Evolutionary conservation across 768 basidiomycete species (phyloP).

Genomic region (Leccinellum luteum): DNA sequence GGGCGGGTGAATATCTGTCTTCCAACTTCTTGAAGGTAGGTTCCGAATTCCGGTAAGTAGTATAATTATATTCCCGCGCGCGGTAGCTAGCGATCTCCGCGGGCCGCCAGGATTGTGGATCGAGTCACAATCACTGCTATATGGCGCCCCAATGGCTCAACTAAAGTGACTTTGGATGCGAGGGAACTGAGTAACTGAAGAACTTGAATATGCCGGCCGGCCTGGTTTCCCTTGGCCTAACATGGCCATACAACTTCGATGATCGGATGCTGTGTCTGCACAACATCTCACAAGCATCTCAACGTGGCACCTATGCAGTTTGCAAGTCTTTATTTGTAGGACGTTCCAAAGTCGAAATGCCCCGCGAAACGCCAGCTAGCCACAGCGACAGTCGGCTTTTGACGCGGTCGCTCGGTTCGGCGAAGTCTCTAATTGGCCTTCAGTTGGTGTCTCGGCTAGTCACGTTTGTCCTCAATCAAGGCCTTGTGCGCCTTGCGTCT

Average conservation of each 20-base stretch:
- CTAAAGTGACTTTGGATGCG: neutral
- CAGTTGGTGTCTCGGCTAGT: conserved; percentile 82
- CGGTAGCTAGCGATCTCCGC: neutral
- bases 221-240: neutral
- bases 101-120: neutral
- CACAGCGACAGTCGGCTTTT: conserved; percentile 18
- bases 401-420: conserved; percentile 38
- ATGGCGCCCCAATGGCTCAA: neutral
- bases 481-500: conserved; percentile 76
- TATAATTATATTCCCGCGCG: neutral
- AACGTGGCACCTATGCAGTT: conserved; percentile 2
- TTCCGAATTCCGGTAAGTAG: neutral
- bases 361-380: neutral
- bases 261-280: neutral
- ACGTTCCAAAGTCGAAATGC: conserved; percentile 9
- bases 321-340: conserved; percentile 3
- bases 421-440: conserved; percentile 73
- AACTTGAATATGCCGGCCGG: neutral
- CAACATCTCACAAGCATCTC: neutral
- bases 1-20: neutral
- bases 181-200: neutral
- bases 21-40: neutral
- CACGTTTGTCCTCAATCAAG: conserved; percentile 89
- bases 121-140: neutral
- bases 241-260: conserved; percentile 13